A percentile compares a stretch with the other conserved stretches of the same genome.
These are phyloP conservation scores for Cryphonectria naterciae DNA, from an alignment of 2,329 filamentous ascomycete species.

Conservation along the genomic window DNA sequence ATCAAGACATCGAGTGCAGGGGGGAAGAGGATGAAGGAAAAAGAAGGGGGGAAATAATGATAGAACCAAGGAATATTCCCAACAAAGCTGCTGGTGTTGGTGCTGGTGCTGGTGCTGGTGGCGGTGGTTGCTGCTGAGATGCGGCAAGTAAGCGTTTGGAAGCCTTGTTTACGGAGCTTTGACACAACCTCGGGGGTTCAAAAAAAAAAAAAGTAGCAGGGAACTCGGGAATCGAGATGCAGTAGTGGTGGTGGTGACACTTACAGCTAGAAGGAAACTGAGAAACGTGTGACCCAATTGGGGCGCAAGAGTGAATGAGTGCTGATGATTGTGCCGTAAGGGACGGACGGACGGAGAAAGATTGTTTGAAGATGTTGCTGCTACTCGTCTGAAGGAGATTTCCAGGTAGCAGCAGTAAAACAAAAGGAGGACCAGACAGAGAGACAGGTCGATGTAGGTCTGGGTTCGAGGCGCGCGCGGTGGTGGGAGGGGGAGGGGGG, in stretches of 20 bases:
- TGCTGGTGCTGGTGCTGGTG: background rate
- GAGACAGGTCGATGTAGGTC: conserved; percentile 8
- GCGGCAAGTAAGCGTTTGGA: conserved; percentile 6
- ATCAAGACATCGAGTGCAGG: conserved; percentile 31
- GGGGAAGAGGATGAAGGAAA: background rate
- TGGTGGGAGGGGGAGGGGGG: conserved; percentile 22
- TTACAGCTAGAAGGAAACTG: conserved; percentile 21
- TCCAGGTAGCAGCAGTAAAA: background rate
- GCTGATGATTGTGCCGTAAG: conserved; percentile 6
- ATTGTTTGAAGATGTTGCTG: conserved; percentile 9
- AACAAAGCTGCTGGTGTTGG: background rate
- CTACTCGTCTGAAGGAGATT: background rate
- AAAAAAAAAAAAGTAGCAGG: background rate
- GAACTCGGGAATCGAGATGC: conserved; percentile 2
- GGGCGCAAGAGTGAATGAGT: background rate
- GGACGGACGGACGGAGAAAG: background rate
- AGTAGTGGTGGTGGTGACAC: conserved; percentile 20
- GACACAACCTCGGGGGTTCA: background rate
- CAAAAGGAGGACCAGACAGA: background rate
- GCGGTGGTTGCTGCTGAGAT: background rate
- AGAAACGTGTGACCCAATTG: conserved; percentile 15
- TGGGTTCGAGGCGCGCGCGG: background rate
- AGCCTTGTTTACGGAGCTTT: conserved; percentile 8
- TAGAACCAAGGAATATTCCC: conserved; percentile 1
- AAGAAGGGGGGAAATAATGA: background rate